phyloP scores from a whole-genome alignment of 257 asterid genomes.

The Scutellaria minor region DNA sequence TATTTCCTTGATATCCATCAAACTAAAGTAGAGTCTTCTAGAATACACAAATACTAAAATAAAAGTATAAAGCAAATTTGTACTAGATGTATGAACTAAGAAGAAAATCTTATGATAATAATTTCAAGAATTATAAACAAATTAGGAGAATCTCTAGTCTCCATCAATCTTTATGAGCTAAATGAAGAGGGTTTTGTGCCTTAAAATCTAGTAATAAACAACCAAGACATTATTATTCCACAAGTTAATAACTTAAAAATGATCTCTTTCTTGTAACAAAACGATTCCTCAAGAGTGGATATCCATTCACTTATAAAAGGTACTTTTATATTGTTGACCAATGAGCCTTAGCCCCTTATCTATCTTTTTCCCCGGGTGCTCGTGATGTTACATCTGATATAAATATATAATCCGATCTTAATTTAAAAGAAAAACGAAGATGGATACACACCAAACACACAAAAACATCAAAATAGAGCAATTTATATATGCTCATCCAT shows the following conservation, averaged over 20 bases:
- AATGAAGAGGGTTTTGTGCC: background rate
- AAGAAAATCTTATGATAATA: background rate
- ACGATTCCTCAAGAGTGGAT: conserved; percentile 37
- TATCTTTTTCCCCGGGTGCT: background rate
- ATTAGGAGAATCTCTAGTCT: conserved; percentile 22
- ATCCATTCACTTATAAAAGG: conserved; percentile 34
- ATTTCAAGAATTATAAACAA: background rate
- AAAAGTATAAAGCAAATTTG: background rate
- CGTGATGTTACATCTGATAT: background rate
- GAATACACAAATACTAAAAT: background rate
- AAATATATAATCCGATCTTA: background rate
- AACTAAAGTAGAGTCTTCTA: background rate
- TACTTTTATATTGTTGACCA: conserved; percentile 39
- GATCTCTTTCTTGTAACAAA: conserved; percentile 30
- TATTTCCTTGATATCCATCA: background rate
- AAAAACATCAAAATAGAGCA: background rate
- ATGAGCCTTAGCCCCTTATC: conserved; percentile 7
- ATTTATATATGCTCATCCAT: conserved; percentile 17
- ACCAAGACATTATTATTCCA: too few relatives aligned
- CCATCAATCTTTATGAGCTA: conserved; percentile 25
- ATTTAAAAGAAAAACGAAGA: background rate
- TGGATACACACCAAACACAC: background rate
- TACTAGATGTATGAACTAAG: background rate
- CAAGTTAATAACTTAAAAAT: background rate
- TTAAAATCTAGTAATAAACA: background rate